Conservation (phyloP, 2,329 filamentous ascomycete genomes). For the Paecilomyces formosus region DNA sequence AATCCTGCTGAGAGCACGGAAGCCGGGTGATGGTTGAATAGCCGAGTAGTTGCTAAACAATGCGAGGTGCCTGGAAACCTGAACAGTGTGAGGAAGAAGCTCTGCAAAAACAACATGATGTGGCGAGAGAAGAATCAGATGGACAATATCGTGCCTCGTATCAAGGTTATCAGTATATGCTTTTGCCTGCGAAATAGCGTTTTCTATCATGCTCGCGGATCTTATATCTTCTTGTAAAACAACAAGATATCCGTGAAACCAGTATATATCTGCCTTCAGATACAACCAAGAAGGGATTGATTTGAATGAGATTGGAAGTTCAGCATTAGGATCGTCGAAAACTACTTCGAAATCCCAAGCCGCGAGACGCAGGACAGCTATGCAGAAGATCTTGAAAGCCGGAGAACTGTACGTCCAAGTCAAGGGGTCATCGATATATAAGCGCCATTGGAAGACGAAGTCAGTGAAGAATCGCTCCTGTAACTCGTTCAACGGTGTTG, state of each 20-base stretch:
- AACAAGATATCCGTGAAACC: conserved; percentile 6
- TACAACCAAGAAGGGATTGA: conserved; percentile 3
- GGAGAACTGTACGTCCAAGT: conserved; percentile 12
- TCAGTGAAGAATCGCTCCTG: conserved; percentile 17
- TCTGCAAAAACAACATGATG: neutral
- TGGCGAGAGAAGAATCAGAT: neutral
- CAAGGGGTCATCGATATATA: conserved; percentile 16
- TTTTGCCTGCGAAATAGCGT: neutral
- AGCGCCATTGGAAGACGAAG: conserved; percentile 16
- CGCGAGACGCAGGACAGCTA: conserved; percentile 14
- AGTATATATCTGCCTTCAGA: neutral
- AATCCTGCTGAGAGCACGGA: conserved; percentile 13
- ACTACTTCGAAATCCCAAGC: conserved; percentile 17
- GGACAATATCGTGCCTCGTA: neutral
- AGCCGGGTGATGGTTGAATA: conserved; percentile 16
- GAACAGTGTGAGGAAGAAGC: neutral
- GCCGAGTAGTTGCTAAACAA: conserved; percentile 14
- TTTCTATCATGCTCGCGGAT: conserved; percentile 4
- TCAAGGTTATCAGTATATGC: neutral
- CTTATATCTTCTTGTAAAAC: conserved; percentile 9
- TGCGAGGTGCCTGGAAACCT: neutral
- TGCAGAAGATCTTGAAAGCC: conserved; percentile 11
- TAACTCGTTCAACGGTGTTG: conserved; percentile 18
- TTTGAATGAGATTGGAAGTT: conserved; percentile 9
- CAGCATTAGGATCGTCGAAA: conserved; percentile 3